A percentile compares a stretch with the other conserved stretches of the same genome.
Conservation (phyloP, 495 filamentous ascomycete species). For the Penicillium odoratum region DNA sequence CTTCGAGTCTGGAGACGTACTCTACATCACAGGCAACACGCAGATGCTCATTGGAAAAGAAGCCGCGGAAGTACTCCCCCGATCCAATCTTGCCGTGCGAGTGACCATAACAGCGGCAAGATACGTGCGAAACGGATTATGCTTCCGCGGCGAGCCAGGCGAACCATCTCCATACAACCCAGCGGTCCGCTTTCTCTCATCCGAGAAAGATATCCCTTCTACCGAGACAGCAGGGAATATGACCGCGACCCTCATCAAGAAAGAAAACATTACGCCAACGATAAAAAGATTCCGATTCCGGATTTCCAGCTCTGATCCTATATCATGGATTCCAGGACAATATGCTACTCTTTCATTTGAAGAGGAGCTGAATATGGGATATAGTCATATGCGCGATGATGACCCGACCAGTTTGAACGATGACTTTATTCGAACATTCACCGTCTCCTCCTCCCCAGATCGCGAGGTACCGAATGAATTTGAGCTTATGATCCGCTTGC, state of each 20-base stretch:
- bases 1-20: constrained; percentile 65
- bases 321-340: constrained; percentile 65
- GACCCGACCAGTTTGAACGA: constrained; percentile 79
- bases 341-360: constrained; percentile 73
- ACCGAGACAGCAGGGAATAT: constrained; percentile 19
- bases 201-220: constrained; percentile 41
- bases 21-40: constrained; percentile 68
- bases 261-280: constrained; percentile 59
- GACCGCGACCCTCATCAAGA: constrained; percentile 53
- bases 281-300: constrained; percentile 64
- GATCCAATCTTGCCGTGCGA: constrained; percentile 69
- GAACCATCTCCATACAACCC: constrained; percentile 74
- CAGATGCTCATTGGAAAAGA: constrained; percentile 62
- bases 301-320: constrained; percentile 44
- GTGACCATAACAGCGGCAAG: constrained; percentile 59
- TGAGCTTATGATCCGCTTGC: constrained; percentile 67
- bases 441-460: constrained; percentile 60
- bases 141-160: constrained; percentile 61
- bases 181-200: constrained; percentile 52
- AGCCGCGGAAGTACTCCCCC: constrained; percentile 60
- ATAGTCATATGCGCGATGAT: constrained; percentile 76
- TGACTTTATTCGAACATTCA: constrained; percentile 80
- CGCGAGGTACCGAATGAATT: constrained; percentile 49
- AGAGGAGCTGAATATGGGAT: constrained; percentile 66
- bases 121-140: constrained; percentile 61